Conservation (phyloP, 2,329 filamentous ascomycete genomes). For the Paracorniculantispora psalliotae region DNA sequence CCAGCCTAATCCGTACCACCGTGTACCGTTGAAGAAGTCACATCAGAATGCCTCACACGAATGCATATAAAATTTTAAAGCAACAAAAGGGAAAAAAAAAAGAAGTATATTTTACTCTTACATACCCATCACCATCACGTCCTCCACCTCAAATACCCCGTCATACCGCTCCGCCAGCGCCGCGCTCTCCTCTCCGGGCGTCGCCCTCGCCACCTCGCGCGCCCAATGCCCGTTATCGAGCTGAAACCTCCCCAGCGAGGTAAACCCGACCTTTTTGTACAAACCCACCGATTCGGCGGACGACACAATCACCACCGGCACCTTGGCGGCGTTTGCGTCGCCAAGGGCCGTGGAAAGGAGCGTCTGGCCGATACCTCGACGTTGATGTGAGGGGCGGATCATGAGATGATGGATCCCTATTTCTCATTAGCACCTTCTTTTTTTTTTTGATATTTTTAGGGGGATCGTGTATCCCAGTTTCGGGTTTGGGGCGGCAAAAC, state of each 20-base stretch:
- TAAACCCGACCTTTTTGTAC: constrained; percentile 18
- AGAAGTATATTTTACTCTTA: no score
- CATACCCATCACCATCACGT: constrained; percentile 20
- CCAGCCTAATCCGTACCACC: no score
- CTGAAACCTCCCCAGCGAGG: constrained; percentile 16
- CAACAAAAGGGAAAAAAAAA: no score
- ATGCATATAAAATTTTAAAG: no score
- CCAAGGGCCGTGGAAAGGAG: constrained; percentile 15
- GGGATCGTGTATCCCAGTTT: no score
- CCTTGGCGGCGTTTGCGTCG: constrained; percentile 10
- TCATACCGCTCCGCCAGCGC: constrained; percentile 14
- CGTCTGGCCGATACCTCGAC: constrained; percentile 16
- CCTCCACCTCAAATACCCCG: constrained; percentile 19
- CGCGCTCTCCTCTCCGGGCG: constrained; percentile 13
- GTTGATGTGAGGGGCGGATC: constrained; percentile 20
- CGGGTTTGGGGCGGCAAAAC: neutral
- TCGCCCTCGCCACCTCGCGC: constrained; percentile 13
- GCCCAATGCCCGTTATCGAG: constrained; percentile 19
- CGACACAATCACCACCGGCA: constrained; percentile 18
- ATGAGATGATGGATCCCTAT: constrained; percentile 21
- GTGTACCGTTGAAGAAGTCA: no score
- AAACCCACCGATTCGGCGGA: constrained; percentile 18
- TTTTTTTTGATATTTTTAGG: neutral
- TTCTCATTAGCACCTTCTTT: neutral
- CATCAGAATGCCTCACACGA: no score